A percentile compares a stretch with the other conserved stretches of the same genome.
Conservation (phyloP, 2,329 filamentous ascomycete genomes). For the Aspergillus awamori region DNA sequence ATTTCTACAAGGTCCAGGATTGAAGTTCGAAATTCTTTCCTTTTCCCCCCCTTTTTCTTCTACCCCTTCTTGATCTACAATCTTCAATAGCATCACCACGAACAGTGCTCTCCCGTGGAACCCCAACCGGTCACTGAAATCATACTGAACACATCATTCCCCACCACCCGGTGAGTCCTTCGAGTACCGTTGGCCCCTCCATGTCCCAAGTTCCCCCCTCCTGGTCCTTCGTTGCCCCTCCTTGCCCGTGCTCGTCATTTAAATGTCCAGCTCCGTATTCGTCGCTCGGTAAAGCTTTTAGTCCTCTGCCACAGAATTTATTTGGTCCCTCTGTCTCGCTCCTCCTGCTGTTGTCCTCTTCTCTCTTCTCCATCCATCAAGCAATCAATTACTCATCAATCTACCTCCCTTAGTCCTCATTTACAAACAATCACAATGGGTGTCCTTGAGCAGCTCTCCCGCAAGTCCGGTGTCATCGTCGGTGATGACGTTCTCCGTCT, state of each 20-base stretch:
- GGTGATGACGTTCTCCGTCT: constrained; percentile 70
- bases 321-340: constrained; percentile 13
- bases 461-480: constrained; percentile 68
- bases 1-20: neutral
- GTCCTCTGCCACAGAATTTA: constrained; percentile 16
- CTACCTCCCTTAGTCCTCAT: constrained; percentile 4
- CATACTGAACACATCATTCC: constrained; percentile 42
- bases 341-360: constrained; percentile 11
- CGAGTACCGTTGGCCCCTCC: constrained; percentile 24
- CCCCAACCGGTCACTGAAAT: constrained; percentile 28
- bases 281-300: constrained; percentile 30
- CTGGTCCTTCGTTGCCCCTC: constrained; percentile 16
- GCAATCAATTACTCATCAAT: constrained; percentile 10
- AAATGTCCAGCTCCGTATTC: constrained; percentile 26
- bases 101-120: constrained; percentile 6
- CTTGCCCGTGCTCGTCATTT: constrained; percentile 16
- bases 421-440: constrained; percentile 41
- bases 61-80: neutral
- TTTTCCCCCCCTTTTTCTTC: neutral
- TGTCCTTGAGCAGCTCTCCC: constrained; percentile 58
- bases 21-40: neutral
- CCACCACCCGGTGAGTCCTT: constrained; percentile 43
- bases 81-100: neutral
- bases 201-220: constrained; percentile 20
- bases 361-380: constrained; percentile 9